Conservation (phyloP, 73 alveolate species). For the Paramecium primaurelia region DNA sequence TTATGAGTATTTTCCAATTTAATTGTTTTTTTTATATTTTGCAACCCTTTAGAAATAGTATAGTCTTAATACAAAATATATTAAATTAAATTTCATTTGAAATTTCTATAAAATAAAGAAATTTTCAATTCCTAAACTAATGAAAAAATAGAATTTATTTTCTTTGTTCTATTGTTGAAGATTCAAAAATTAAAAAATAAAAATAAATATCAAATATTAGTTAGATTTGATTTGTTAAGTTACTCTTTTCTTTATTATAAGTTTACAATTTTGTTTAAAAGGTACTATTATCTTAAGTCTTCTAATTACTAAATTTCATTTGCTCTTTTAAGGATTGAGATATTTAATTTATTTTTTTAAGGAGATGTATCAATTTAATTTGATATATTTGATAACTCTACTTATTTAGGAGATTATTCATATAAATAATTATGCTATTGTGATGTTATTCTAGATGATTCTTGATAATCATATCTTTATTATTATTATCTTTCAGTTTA, state of each 20-base stretch:
- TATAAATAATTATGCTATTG: background rate
- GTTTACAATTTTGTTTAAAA: background rate
- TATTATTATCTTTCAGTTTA: background rate
- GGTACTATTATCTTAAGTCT: background rate
- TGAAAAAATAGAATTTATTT: too few species aligned
- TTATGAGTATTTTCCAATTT: too few species aligned
- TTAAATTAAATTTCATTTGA: background rate
- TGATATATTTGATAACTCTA: background rate
- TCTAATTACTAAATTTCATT: background rate
- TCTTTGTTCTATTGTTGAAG: background rate
- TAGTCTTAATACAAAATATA: too few species aligned
- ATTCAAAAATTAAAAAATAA: background rate
- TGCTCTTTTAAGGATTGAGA: background rate
- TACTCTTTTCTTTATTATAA: background rate
- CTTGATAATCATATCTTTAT: background rate
- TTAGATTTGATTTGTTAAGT: background rate
- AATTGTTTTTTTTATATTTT: too few species aligned
- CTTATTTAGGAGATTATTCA: background rate
- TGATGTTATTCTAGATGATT: background rate
- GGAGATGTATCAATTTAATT: background rate
- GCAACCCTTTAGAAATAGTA: background rate
- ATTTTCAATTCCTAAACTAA: too few species aligned
- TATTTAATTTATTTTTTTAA: background rate
- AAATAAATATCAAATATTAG: background rate
- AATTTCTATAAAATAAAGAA: background rate